These are phyloP conservation scores for Colletotrichum scovillei DNA, from an alignment of 2,329 filamentous ascomycete genomes.

Conservation along the genomic window DNA sequence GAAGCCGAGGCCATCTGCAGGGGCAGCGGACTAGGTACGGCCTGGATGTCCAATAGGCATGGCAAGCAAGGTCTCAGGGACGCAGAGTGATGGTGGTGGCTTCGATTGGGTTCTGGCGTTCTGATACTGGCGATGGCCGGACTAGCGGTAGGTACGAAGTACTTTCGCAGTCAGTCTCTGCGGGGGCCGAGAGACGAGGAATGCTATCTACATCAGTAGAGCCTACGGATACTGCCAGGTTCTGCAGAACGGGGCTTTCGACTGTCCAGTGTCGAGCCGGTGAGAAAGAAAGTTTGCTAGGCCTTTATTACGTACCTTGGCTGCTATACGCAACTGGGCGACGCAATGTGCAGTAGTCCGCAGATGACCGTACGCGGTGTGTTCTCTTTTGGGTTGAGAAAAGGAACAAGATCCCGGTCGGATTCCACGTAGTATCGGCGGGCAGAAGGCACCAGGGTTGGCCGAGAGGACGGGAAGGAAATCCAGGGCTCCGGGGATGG, in stretches of 20 bases:
- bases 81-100: background rate
- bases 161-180: background rate
- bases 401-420: slow-evolving; percentile 10
- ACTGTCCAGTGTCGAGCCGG: background rate
- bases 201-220: too few species aligned
- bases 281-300: slow-evolving; percentile 25
- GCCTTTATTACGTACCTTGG: slow-evolving; percentile 3
- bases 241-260: slow-evolving; percentile 18
- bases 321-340: background rate
- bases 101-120: slow-evolving; percentile 1
- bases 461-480: slow-evolving; percentile 12
- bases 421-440: background rate
- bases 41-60: background rate
- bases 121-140: background rate
- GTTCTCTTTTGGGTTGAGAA: background rate
- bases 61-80: background rate
- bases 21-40: slow-evolving; percentile 4
- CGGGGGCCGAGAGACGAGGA: background rate
- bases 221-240: background rate
- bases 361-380: background rate
- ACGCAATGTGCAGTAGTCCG: background rate
- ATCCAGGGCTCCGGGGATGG: slow-evolving; percentile 19
- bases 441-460: background rate
- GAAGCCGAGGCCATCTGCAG: slow-evolving; percentile 31
- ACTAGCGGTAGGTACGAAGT: background rate